Base-by-base conservation (phyloP, 495 filamentous ascomycete species). In the Hypoxylon crocopeplum region DNA sequence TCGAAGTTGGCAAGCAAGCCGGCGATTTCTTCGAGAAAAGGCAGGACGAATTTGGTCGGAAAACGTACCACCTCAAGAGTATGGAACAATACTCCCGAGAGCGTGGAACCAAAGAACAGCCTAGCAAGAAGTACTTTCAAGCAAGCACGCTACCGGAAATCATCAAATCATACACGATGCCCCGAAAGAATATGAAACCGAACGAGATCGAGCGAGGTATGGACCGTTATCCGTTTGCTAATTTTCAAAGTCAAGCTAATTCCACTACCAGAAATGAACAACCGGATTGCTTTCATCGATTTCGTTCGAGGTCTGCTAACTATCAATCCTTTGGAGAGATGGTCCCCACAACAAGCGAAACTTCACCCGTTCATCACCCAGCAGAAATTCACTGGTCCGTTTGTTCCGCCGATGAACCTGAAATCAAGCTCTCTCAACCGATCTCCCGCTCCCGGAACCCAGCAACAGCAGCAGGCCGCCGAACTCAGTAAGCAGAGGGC, bases 121-220 rank as follows among this genome's bases (percentile, higher is more conserved):
- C 95, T 34, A 98, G 95, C 82, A 99, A 99, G 82, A 98, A 97
- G 74, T 99, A 99, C 72, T 99, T 99, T 77, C 86, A 89, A 63
- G 91, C 93, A 2, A 97, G 85, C 24, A 96, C 92, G 2, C 73
- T 99, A 42, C 92, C 95, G 12, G 95, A 98, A 52, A 98, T 99
- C 59, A 97, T 99, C 72, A 88, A 94, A 67, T 90, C 88, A 58
- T 99, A 99, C 70, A 86, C 94, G 29, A 96, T 99, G 93, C 95
- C 95, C 22, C 79, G 95, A 69, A 99, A 99, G 77, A 96, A 97
- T 60, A 99, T 99, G 95, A 99, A 99, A 77, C 95, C 88, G 61
- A 86, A 86, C 58, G 95, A 99, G 72, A 86, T 98, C 56, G 95
- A 99, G 51, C 80, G 94, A 88, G 95, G 95, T 97, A 79, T 59